Conservation (phyloP, 1,284 basidiomycete species). For the Heliocybe sulcata region DNA sequence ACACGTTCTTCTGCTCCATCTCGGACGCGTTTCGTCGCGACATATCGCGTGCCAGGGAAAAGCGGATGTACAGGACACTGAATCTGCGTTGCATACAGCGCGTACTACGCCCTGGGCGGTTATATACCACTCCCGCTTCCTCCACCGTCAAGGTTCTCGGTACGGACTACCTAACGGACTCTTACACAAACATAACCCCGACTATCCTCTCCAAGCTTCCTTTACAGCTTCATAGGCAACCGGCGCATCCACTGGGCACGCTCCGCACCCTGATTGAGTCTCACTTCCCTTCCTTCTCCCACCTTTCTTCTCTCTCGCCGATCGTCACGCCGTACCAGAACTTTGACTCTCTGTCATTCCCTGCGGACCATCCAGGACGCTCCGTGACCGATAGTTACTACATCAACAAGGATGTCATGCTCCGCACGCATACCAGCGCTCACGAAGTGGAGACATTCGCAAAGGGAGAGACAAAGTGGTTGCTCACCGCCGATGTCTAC, state of each 20-base stretch:
- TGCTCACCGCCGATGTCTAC: conserved; percentile 98
- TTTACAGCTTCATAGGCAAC: conserved; percentile 68
- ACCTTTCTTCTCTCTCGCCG: conserved; percentile 72
- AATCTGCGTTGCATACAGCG: not conserved
- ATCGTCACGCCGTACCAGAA: conserved; percentile 90
- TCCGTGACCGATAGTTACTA: conserved; percentile 93
- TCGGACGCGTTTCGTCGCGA: not conserved
- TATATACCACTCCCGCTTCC: not conserved
- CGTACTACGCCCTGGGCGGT: not conserved
- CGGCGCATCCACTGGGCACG: conserved; percentile 81
- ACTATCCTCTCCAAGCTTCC: conserved; percentile 76
- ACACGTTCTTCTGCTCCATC: too few species aligned
- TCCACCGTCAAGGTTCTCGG: conserved; percentile 37
- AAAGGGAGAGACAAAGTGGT: conserved; percentile 73
- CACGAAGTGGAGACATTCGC: conserved; percentile 94
- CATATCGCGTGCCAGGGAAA: not conserved
- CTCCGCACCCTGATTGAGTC: conserved; percentile 82
- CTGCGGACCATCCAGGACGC: conserved; percentile 90
- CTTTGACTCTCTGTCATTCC: conserved; percentile 96
- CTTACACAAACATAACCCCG: conserved; percentile 80
- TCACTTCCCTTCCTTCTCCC: conserved; percentile 70
- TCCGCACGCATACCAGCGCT: conserved; percentile 95
- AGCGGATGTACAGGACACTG: not conserved
- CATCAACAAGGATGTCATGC: conserved; percentile 84
- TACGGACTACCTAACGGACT: conserved; percentile 62